Percentiles rank a stretch among this genome's conserved stretches.
Evolutionary conservation across 164 flowering plant genomes (phyloP).

Genomic region (Magnolia sinica): DNA sequence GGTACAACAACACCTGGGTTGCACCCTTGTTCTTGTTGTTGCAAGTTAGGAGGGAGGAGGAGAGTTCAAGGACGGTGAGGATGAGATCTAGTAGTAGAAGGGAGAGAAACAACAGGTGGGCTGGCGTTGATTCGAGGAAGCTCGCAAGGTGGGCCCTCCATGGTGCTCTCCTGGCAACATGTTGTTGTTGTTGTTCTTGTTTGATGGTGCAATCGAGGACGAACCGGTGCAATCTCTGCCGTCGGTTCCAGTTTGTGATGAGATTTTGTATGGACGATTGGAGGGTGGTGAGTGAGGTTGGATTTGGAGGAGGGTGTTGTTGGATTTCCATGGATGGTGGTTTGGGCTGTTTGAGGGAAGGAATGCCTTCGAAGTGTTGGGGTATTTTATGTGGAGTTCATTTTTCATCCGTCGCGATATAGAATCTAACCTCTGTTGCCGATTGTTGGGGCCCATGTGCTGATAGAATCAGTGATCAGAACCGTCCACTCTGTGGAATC

Average conservation of each 20-base stretch:
- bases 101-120: conserved; percentile 25
- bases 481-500: too few relatives aligned
- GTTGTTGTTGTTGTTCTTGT: conserved; percentile 4
- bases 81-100: conserved; percentile 47
- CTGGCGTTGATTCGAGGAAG: conserved; percentile 46
- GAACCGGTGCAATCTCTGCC: conserved; percentile 29
- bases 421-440: too few relatives aligned
- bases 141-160: conserved; percentile 43
- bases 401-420: too few relatives aligned
- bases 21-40: background rate
- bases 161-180: conserved; percentile 22
- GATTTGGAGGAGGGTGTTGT: background rate
- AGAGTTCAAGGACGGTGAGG: conserved; percentile 48
- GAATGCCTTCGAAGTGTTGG: background rate
- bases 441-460: too few relatives aligned
- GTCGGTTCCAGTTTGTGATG: conserved; percentile 29
- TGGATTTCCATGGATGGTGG: conserved; percentile 16
- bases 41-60: conserved; percentile 43
- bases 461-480: too few relatives aligned
- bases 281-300: conserved; percentile 19
- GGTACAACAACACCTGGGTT: conserved; percentile 20
- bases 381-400: background rate
- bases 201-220: conserved; percentile 10
- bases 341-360: background rate
- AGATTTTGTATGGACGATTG: conserved; percentile 40